Evolutionary conservation across 257 asterid genomes (phyloP).

Genomic region (Plantago major): DNA sequence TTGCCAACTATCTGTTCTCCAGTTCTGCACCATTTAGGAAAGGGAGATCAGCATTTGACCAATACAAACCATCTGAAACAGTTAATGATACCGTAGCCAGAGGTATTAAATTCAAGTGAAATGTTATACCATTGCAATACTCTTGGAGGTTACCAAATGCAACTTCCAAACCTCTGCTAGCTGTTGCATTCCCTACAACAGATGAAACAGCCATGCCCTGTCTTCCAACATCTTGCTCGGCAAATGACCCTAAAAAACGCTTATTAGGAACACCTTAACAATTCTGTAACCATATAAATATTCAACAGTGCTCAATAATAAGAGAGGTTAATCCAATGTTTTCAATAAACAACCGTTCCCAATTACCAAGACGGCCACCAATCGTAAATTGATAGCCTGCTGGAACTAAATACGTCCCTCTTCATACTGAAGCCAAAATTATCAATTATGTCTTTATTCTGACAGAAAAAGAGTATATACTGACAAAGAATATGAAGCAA

Average conservation of each 20-base stretch:
- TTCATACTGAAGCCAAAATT: neutral
- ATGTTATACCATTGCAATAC: slow-evolving; percentile 74
- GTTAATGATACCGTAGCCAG: no score
- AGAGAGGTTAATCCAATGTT: neutral
- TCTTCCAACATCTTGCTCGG: slow-evolving; percentile 98
- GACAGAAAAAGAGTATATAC: neutral
- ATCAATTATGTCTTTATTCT: neutral
- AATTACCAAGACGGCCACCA: no score
- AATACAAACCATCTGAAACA: no score
- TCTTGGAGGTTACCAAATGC: slow-evolving; percentile 98
- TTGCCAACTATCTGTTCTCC: slow-evolving; percentile 89
- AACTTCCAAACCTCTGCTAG: slow-evolving; percentile 97
- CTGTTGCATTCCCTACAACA: slow-evolving; percentile 72
- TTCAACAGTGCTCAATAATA: no score
- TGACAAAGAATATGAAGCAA: slow-evolving; percentile 1
- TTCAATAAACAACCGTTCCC: neutral
- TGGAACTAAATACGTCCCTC: no score
- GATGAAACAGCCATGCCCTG: slow-evolving; percentile 66
- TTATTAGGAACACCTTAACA: slow-evolving; percentile 14
- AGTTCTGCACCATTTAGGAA: slow-evolving; percentile 40
- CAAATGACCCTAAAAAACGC: slow-evolving; percentile 75
- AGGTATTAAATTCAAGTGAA: neutral
- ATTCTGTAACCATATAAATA: neutral
- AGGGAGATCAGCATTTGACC: no score
- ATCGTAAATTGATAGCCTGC: no score